Conservation (phyloP, 352 stramenopile genomes). For the Pythium aristosporum region DNA sequence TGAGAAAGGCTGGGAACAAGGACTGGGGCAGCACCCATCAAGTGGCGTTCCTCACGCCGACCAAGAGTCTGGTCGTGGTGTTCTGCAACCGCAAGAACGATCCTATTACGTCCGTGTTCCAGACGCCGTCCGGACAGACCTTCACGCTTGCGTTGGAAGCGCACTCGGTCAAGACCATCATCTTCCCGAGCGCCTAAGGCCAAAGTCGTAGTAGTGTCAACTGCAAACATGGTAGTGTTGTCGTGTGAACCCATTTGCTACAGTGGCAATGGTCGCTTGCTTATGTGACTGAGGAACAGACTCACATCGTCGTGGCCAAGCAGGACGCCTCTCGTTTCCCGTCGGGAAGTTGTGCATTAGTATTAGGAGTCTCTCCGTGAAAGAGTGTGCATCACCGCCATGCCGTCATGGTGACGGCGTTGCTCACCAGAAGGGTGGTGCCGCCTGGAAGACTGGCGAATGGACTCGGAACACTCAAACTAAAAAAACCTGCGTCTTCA, state of each 20-base stretch:
- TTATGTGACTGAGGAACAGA: too few relatives aligned
- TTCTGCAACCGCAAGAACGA: conserved; percentile 6
- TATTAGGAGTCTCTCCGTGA: too few relatives aligned
- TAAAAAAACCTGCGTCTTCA: too few relatives aligned
- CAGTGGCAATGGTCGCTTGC: too few relatives aligned
- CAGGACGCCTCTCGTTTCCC: too few relatives aligned
- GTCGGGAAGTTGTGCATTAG: too few relatives aligned
- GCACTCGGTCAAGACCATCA: conserved; percentile 27
- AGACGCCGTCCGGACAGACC: conserved; percentile 15
- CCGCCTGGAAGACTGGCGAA: too few relatives aligned
- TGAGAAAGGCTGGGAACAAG: conserved; percentile 7
- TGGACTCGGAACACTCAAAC: too few relatives aligned
- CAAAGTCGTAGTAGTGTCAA: not conserved
- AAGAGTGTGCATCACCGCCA: too few relatives aligned
- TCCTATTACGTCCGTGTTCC: conserved; percentile 8
- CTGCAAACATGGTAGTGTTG: not conserved
- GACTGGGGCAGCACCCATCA: conserved; percentile 3
- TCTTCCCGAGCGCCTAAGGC: conserved; percentile 21
- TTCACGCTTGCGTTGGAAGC: conserved; percentile 18
- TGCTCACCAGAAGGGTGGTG: too few relatives aligned
- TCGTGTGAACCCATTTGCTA: not conserved
- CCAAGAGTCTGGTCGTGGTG: conserved; percentile 5
- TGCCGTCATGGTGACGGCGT: too few relatives aligned
- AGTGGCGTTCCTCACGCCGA: conserved; percentile 19
- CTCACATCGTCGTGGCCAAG: too few relatives aligned